Evolutionary conservation across 2,329 filamentous ascomycete species (phyloP).

Genomic region (Biscogniauxia sp.): DNA sequence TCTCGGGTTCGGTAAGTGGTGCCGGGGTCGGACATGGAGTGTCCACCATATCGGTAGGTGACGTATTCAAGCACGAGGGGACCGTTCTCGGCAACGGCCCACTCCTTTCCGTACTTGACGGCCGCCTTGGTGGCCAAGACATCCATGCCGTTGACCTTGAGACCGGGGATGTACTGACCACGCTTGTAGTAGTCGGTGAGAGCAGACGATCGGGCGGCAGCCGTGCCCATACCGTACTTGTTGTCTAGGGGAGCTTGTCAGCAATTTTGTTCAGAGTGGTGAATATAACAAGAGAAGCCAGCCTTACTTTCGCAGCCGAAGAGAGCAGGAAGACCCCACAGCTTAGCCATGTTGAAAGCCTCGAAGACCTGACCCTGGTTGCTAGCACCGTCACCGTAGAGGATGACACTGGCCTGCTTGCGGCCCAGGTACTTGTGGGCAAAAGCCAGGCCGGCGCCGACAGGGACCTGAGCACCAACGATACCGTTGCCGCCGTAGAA

Average conservation of each 20-base stretch:
- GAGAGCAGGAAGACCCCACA: slow-evolving; percentile 93
- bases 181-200: slow-evolving; percentile 99
- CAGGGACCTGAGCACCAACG: slow-evolving; percentile 95
- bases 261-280: slow-evolving; percentile 5
- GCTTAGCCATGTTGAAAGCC: slow-evolving; percentile 99
- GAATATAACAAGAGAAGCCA: slow-evolving; percentile 36
- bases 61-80: slow-evolving; percentile 98
- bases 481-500: slow-evolving; percentile 99
- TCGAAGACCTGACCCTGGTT: slow-evolving; percentile 99
- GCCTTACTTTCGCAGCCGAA: slow-evolving; percentile 96
- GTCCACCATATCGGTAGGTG: slow-evolving; percentile 97
- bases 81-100: slow-evolving; percentile 77
- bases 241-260: slow-evolving; percentile 66
- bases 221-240: slow-evolving; percentile 99
- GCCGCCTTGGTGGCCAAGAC: slow-evolving; percentile 96
- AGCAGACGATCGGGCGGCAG: slow-evolving; percentile 88
- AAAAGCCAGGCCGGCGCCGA: slow-evolving; percentile 94
- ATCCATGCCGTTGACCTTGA: slow-evolving; percentile 99
- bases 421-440: slow-evolving; percentile 90
- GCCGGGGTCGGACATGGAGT: slow-evolving; percentile 99
- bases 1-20: slow-evolving; percentile 99
- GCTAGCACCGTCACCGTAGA: slow-evolving; percentile 97
- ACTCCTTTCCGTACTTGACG: slow-evolving; percentile 90
- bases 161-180: slow-evolving; percentile 97
- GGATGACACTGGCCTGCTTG: slow-evolving; percentile 81